phyloP scores from a whole-genome alignment of 2,329 filamentous ascomycete genomes.

The Curvularia hawaiiensis region DNA sequence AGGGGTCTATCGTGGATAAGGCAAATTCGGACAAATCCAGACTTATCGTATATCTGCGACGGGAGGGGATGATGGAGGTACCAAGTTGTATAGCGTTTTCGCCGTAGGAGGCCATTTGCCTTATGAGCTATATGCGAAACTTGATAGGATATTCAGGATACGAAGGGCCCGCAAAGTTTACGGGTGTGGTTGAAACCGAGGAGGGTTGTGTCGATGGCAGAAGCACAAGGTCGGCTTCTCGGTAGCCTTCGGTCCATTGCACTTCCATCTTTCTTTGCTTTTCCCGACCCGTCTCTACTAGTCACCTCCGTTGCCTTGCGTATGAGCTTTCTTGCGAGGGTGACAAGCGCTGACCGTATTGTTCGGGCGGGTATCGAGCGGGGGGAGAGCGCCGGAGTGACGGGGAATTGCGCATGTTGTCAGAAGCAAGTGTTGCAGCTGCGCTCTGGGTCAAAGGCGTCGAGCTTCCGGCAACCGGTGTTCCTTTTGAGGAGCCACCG shows the following conservation, averaged over 20 bases:
- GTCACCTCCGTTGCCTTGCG: conserved; percentile 37
- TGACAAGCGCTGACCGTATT: conserved; percentile 25
- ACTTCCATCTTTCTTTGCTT: conserved; percentile 44
- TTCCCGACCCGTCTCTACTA: conserved; percentile 39
- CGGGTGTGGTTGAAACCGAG: conserved; percentile 32
- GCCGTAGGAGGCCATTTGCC: background rate
- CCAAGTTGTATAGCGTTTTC: background rate
- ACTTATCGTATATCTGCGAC: conserved; percentile 6
- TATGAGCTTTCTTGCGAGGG: conserved; percentile 37
- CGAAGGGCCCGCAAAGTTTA: conserved; percentile 15
- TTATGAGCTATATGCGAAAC: conserved; percentile 3
- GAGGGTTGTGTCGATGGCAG: conserved; percentile 36
- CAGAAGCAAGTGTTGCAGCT: conserved; percentile 34
- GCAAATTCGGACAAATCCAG: background rate
- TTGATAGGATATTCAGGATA: conserved; percentile 4
- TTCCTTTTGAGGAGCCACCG: conserved; percentile 36
- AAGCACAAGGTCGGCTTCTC: conserved; percentile 43
- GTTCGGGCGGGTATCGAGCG: conserved; percentile 30
- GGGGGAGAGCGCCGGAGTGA: conserved; percentile 41
- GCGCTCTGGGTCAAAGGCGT: conserved; percentile 38
- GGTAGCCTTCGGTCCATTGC: conserved; percentile 42
- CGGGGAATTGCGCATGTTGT: conserved; percentile 36
- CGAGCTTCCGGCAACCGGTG: conserved; percentile 30
- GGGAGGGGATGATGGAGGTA: conserved; percentile 7
- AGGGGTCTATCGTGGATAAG: background rate